Conservation (phyloP, 768 basidiomycete genomes). For the Aureoboletus auriporus region DNA sequence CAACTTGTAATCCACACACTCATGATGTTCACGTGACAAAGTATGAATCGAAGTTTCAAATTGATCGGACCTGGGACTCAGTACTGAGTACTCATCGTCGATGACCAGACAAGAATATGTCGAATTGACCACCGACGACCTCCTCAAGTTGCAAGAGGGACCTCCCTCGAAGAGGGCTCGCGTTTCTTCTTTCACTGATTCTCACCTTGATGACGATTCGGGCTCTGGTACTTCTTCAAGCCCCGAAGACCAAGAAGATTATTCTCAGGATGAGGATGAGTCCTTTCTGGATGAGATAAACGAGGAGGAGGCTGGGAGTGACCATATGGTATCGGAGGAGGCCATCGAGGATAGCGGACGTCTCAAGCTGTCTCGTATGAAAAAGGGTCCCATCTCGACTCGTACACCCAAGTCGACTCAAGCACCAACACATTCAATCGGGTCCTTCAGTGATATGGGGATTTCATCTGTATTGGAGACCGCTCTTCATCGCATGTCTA, state of each 20-base stretch:
- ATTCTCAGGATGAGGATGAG: slow-evolving; percentile 8
- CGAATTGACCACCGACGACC: slow-evolving; percentile 41
- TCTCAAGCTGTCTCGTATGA: slow-evolving; percentile 19
- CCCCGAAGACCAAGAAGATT: slow-evolving; percentile 13
- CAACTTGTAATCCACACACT: no score
- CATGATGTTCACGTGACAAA: no score
- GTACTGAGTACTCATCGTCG: background rate
- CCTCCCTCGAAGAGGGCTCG: slow-evolving; percentile 35
- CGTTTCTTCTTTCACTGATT: background rate
- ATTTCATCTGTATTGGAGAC: slow-evolving; percentile 56
- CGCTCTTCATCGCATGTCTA: slow-evolving; percentile 80
- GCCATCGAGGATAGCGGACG: slow-evolving; percentile 14
- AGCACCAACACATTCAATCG: slow-evolving; percentile 8
- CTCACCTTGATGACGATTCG: slow-evolving; percentile 2
- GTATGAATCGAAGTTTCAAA: no score
- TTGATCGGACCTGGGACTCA: background rate
- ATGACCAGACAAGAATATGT: slow-evolving; percentile 18
- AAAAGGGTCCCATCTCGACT: slow-evolving; percentile 7
- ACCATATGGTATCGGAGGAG: background rate
- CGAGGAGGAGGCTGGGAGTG: background rate
- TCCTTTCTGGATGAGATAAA: slow-evolving; percentile 6
- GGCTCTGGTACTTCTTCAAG: slow-evolving; percentile 5
- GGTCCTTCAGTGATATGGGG: slow-evolving; percentile 54
- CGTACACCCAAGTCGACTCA: slow-evolving; percentile 5
- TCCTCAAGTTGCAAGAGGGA: slow-evolving; percentile 44